phyloP scores from a whole-genome alignment of 2,329 filamentous ascomycete genomes.

The Teratosphaeria epicoccoides region DNA sequence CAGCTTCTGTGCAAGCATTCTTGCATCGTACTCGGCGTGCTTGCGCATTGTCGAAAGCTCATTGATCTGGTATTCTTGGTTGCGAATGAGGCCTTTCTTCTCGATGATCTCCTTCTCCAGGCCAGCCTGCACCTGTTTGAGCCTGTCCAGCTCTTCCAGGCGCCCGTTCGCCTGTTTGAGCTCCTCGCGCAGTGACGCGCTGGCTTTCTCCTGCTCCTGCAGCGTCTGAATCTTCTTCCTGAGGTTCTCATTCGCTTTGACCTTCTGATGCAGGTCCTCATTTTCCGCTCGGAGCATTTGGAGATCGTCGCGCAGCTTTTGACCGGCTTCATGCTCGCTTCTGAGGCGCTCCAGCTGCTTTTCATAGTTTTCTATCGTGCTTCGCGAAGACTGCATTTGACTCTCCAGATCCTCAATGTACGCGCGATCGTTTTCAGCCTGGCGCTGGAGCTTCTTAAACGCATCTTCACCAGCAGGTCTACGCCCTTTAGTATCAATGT shows the following conservation, averaged over 20 bases:
- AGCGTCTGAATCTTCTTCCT: conserved; percentile 44
- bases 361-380: conserved; percentile 36
- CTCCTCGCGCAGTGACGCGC: conserved; percentile 34
- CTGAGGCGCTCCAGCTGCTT: conserved; percentile 35
- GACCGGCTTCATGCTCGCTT: conserved; percentile 33
- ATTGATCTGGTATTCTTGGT: conserved; percentile 42
- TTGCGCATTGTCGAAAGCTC: conserved; percentile 39
- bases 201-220: conserved; percentile 37
- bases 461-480: conserved; percentile 30
- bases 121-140: conserved; percentile 34
- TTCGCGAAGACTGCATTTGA: conserved; percentile 35
- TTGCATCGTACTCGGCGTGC: conserved; percentile 38
- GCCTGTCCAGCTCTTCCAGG: conserved; percentile 33
- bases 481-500: conserved; percentile 32
- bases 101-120: conserved; percentile 43
- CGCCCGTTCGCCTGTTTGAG: conserved; percentile 35
- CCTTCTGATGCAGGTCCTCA: conserved; percentile 39
- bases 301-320: conserved; percentile 41
- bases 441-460: conserved; percentile 33
- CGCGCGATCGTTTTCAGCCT: conserved; percentile 36
- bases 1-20: conserved; percentile 36
- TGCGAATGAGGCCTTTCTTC: conserved; percentile 39
- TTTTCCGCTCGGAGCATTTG: conserved; percentile 39
- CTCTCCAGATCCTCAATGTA: conserved; percentile 41
- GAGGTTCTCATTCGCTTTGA: conserved; percentile 42